Conservation (phyloP, 2,329 filamentous ascomycete genomes). For the Penicillium sp. region DNA sequence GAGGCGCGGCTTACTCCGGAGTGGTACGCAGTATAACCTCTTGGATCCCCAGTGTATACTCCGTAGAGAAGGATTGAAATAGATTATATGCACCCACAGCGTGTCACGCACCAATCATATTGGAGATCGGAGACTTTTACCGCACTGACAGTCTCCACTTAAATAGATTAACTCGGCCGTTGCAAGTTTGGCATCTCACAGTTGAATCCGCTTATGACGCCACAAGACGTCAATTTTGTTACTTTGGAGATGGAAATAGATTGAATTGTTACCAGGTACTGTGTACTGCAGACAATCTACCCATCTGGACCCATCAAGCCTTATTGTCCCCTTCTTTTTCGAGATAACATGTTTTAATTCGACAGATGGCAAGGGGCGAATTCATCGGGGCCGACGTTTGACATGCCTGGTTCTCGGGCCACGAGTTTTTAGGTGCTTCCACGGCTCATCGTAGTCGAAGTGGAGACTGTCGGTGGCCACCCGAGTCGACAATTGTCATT, state of each 20-base stretch:
- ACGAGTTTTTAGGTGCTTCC: conserved; percentile 15
- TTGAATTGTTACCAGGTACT: no score
- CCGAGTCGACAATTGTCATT: not conserved
- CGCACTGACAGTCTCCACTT: conserved; percentile 15
- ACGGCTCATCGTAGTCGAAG: conserved; percentile 8
- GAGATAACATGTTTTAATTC: not conserved
- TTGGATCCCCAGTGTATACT: no score
- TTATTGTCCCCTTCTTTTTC: not conserved
- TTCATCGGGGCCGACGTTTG: not conserved
- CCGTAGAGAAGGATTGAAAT: no score
- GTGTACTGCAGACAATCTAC: no score
- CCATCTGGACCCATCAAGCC: not conserved
- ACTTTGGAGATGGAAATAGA: no score
- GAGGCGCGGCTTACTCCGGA: not conserved
- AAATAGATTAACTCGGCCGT: conserved; percentile 26
- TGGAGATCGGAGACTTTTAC: conserved; percentile 3
- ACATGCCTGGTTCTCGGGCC: conserved; percentile 3
- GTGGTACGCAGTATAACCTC: not conserved
- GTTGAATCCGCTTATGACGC: conserved; percentile 17
- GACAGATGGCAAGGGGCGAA: no score
- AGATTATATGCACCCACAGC: not conserved
- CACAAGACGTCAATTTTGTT: conserved; percentile 15
- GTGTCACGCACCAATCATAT: conserved; percentile 11
- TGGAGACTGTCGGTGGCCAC: not conserved
- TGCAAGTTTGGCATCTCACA: conserved; percentile 6